Evolutionary conservation across 139 green algal species (phyloP), one percentile per base, ranked within the genome.

Genomic region (Chlamydomonas urium): DNA sequence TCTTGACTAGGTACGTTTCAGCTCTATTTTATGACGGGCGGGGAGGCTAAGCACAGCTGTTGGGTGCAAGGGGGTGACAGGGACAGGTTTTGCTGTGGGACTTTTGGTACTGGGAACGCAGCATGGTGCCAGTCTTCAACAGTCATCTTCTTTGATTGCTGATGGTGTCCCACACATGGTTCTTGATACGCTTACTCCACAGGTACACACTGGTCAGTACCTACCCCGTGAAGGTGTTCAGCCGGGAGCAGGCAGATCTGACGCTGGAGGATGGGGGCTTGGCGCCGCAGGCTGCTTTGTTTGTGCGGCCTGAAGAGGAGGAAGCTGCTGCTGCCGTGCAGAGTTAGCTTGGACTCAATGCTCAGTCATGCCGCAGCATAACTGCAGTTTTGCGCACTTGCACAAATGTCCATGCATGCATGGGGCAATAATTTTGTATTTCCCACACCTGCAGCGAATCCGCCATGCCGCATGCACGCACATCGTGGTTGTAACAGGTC

Each of bases 181-280:
- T 50, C 10, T 8, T 14, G 8, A 50, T 14, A 8, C 14, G 42
- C 42, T 50, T 50, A 14, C 42, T 50, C 53, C 26, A 50, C 63
- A 71, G 37, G 4, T 93, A 90, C 78, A 84, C 45, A 61, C 70
- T 94, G 75, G 90, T 89, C 26, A 83, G 73, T 50, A 88, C 71
- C 58, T 94, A 89, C 77, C 91, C 91, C 0, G 79, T 84, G 31
- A 66, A 72, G 29, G 80, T 88, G 24, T 89, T 87, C 34, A 53
- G 66, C 29, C 56, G 65, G 6, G 74, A 75, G 38, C 62, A 8
- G 31, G 68, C 63, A 29, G 72, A 83, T 4, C 69, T 63, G 4
- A 79, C 34, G 2, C 68, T 95, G 19, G 47, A 76, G 24, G 79
- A 85, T 33, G 75, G 87, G 50, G 79, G 80, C 1, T 70, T 96